Evolutionary conservation across 306 rosid genomes (phyloP), one percentile per base, ranked within the genome.

Genomic region (Inga leiocalycina): DNA sequence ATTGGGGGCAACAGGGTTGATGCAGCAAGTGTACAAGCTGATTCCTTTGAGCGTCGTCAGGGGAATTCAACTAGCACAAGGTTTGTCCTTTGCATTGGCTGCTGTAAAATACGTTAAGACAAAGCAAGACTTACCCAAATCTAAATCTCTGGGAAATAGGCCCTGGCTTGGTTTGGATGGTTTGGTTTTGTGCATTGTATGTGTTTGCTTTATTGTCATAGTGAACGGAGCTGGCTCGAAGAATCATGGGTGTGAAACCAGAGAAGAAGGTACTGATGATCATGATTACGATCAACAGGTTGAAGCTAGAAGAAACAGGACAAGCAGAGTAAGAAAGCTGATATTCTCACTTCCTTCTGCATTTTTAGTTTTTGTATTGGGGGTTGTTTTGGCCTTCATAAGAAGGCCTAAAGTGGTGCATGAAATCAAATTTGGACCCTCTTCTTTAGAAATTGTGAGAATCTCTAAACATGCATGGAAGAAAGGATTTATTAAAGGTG

Each of bases 11-110:
- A 64, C 70, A 11, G 41, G 70, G 20, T 64, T 64, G 70, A 64
- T 64, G 70, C 20, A 32, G 39, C 41, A 12, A 30, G 70, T 64
- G 39, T 64, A 64, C 70, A 64, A 64, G 70, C 19, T 64, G 20
- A 64, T 64, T 27, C 70, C 70, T 64, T 2, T 64, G 19, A 11
- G 70, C 19, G 70, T 64, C 17, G 41, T 64, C 19, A 64, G 70
- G 70, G 70, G 70, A 27, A 64, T 64, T 64, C 70, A 64, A 64
- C 70, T 64, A 64, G 70, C 70, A 30, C 70, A 64, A 64, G 70
- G 70, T 30, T 13, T 64, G 41, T 64, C 70, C 16, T 64, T 64
- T 64, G 70, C 70, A 30, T 13, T 64, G 70, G 32, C 41, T 14
- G 70, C 70, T 32, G 70, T 64, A 30, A 64, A 64, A 27, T 64